Base-by-base conservation (phyloP, 208 protist genomes). In the Crithidia brevicula region DNA sequence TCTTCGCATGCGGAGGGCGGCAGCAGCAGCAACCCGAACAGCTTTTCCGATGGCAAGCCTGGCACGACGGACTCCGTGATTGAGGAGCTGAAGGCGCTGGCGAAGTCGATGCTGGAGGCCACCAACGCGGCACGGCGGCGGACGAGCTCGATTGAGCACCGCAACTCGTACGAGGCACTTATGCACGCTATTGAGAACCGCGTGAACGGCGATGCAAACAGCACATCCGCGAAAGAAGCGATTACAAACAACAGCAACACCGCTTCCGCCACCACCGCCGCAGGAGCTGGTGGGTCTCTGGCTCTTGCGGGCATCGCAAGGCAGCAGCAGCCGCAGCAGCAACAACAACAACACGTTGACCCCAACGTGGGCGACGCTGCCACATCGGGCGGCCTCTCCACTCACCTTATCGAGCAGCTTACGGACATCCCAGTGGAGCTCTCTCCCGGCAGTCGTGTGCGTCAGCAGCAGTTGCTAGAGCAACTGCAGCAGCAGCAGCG, bases 31-130 rank as follows among this genome's bases (percentile, higher is more conserved):
- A 11, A 16, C 40, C 30, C 40, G 16, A 25, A 10, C 4, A 20
- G 57, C 31, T 23, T 23, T 2, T 11, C 45, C 3, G 45, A 65
- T 4, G 45, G 45, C 27, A 65, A 54, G 59, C 30, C 10, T 4
- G n/a, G 31, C 45, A 66, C 81, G 18, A 88, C 91, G 4, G 88
- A 94, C 68, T 72, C 79, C 18, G 86, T 96, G 28, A 93, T 96
- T 53, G 86, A 88, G 63, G 87, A 96, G 73, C 74, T 96, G 46
- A 92, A 91, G 70, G 64, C 70, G 31, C 77, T 96, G 5, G 91
- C 91, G 22, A 85, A 89, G 64, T 92, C 81, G 40, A 96, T 96
- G 91, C 77, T 96, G 22, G 87, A 93, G 49, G 80, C 91, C 6
- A 93, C 85, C 0, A 90, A 88, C 42, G 80, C 81, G 13, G 81